Base-by-base conservation (phyloP, 2,329 filamentous ascomycete species). In the Fusarium nygamai region DNA sequence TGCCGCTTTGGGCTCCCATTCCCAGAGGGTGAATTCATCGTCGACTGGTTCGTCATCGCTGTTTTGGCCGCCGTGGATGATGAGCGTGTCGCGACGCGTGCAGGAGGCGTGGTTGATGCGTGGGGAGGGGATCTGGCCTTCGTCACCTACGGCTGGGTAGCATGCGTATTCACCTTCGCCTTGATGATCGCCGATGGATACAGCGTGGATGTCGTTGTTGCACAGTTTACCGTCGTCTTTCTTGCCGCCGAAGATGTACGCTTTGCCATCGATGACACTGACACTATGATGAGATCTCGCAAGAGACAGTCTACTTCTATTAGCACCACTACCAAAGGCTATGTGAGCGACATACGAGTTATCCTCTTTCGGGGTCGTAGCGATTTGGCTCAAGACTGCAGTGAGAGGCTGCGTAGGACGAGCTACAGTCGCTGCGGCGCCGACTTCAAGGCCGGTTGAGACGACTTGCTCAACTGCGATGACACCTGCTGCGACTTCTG, bases 221-320 rank as follows among this genome's bases (percentile, higher is more conserved):
- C 74, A 76, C 0, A 76, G 43, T 6, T 59, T 34, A 4, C 71
- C 71, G 8, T 68, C 69, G 11, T 62, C 44, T 24, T 36, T 71
- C 39, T 76, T 69, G 8, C 74, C 74, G 19, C 74, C 74, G 14
- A 76, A 76, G 20, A 76, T 76, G 47, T 76, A 76, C 1, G 62
- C 74, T 6, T 56, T 76, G 11, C 33, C 54, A 14, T 50, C 43
- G 22, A 76, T 71, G 31, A 75, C 74, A 17, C 63, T 71, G 29
- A 76, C 48, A 3, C 60, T 71, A 11, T 76, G 74, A 5, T 67
- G 68, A 10, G 71, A 76, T 4, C 74, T 72, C 17, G 74, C 74
- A 6, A 76, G 29, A 1, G 63, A 65, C 1, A 76, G 54, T 0
- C 74, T 76, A 3, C 1, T 8, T 1, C 0, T 1, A 5, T 74